Conservation (phyloP, 306 rosid species). For the Quercus suber region DNA sequence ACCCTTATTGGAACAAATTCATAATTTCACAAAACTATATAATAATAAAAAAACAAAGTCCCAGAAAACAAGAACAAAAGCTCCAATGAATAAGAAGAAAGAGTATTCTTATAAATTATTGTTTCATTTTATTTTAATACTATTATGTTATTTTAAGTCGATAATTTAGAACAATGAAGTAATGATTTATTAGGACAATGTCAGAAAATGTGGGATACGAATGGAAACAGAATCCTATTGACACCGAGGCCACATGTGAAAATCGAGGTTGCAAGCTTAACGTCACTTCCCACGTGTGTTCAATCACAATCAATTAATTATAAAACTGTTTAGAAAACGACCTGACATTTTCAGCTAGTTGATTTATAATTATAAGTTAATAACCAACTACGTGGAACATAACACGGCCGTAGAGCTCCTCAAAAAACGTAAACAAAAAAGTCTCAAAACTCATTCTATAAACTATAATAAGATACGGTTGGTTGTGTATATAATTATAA, state of each 20-base stretch:
- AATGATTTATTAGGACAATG: background rate
- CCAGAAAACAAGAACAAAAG: too few relatives aligned
- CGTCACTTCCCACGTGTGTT: slow-evolving; percentile 16
- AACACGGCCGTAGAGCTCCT: slow-evolving; percentile 1
- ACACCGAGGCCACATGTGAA: slow-evolving; percentile 52
- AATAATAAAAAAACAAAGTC: too few relatives aligned
- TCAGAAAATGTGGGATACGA: background rate
- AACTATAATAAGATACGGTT: slow-evolving; percentile 11
- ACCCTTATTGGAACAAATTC: too few relatives aligned
- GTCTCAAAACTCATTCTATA: background rate
- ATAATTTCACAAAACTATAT: too few relatives aligned
- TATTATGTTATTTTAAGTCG: too few relatives aligned
- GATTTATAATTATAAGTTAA: too few relatives aligned
- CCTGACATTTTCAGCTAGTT: background rate
- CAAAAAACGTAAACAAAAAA: background rate
- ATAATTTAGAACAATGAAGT: background rate
- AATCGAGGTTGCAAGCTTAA: background rate
- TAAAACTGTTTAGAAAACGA: background rate
- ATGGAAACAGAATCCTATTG: slow-evolving; percentile 19
- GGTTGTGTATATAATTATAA: slow-evolving; percentile 8
- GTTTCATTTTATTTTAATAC: too few relatives aligned
- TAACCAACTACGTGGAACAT: slow-evolving; percentile 34
- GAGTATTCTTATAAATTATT: too few relatives aligned
- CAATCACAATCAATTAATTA: background rate
- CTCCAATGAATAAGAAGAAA: too few relatives aligned